These are phyloP conservation scores for Aspergillus sergii DNA, from an alignment of 2,329 filamentous ascomycete species.

Conservation along the genomic window DNA sequence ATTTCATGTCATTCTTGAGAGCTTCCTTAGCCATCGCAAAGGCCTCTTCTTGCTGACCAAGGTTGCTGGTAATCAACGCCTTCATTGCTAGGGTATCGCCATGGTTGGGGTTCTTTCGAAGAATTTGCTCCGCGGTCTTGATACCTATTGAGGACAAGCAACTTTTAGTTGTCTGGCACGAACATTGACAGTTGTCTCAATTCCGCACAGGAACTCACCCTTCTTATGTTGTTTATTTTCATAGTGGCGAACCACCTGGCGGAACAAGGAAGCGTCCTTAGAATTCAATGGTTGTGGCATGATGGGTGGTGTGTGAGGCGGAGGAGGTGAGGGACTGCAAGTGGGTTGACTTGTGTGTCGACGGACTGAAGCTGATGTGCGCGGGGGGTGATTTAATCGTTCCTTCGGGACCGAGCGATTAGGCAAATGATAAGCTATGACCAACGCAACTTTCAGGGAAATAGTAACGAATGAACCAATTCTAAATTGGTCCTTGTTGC, in stretches of 20 bases:
- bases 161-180: conserved; percentile 22
- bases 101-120: conserved; percentile 93
- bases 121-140: conserved; percentile 94
- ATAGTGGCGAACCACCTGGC: conserved; percentile 92
- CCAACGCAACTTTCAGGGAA: background rate
- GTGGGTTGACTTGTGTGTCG: conserved; percentile 33
- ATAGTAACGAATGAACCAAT: background rate
- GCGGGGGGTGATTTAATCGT: conserved; percentile 29
- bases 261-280: conserved; percentile 93
- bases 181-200: conserved; percentile 9
- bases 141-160: conserved; percentile 60
- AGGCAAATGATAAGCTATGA: conserved; percentile 25
- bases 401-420: conserved; percentile 14
- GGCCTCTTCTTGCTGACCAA: conserved; percentile 90
- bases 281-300: conserved; percentile 58
- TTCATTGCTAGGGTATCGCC: conserved; percentile 99
- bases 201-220: conserved; percentile 46
- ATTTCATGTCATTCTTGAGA: conserved; percentile 95
- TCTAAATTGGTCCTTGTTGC: background rate
- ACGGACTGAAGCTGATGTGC: conserved; percentile 34
- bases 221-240: conserved; percentile 99
- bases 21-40: conserved; percentile 92
- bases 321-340: conserved; percentile 15
- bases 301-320: conserved; percentile 36
- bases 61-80: conserved; percentile 89